Conservation (phyloP, 2,329 filamentous ascomycete species). For the Elsinoe batatas region DNA sequence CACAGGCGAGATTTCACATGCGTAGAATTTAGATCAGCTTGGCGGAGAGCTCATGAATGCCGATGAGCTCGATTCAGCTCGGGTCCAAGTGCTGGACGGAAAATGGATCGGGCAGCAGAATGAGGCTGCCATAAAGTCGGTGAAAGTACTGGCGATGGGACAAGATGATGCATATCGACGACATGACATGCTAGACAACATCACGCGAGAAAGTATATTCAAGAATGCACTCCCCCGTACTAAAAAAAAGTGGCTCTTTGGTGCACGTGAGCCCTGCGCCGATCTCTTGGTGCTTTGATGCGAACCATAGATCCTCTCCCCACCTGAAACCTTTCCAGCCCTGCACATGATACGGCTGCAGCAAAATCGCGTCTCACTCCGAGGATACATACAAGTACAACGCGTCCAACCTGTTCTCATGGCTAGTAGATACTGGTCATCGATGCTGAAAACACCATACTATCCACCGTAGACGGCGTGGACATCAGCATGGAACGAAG, state of each 20-base stretch:
- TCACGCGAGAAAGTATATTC: neutral
- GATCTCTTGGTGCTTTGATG: neutral
- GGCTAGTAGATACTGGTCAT: neutral
- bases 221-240: neutral
- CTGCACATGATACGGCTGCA: slow-evolving; percentile 4
- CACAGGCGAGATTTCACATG: no score
- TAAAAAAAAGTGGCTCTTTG: neutral
- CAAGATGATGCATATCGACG: no score
- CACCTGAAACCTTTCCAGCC: slow-evolving; percentile 5
- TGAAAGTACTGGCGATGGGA: no score
- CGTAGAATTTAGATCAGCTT: no score
- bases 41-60: no score
- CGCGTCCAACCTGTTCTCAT: neutral
- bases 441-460: neutral
- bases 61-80: no score
- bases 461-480: neutral
- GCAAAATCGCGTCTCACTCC: neutral
- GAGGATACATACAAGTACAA: neutral
- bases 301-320: slow-evolving; percentile 2
- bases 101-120: no score
- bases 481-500: slow-evolving; percentile 1
- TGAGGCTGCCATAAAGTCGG: no score
- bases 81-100: no score
- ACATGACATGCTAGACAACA: neutral
- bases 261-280: neutral